These are phyloP conservation scores for Exophiala calicioides DNA, from an alignment of 2,329 filamentous ascomycete species.

Conservation along the genomic window DNA sequence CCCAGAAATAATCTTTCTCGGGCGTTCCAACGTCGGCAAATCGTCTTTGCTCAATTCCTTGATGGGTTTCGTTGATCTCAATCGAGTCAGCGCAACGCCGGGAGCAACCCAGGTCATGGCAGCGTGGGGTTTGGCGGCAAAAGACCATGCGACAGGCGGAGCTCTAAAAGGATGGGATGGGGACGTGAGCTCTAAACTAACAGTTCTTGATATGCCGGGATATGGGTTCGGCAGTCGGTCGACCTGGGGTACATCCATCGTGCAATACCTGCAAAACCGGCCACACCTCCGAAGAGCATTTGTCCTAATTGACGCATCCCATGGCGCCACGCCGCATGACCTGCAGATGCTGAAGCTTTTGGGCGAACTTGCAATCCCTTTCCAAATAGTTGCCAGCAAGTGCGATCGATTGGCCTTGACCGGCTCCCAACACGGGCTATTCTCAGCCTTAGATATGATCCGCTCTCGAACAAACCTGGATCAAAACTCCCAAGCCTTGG, in stretches of 20 bases:
- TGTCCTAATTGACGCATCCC: slow-evolving; percentile 63
- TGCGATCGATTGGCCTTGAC: slow-evolving; percentile 58
- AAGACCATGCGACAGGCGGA: slow-evolving; percentile 36
- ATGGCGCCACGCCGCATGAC: slow-evolving; percentile 65
- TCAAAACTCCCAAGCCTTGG: slow-evolving; percentile 32
- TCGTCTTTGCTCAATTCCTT: slow-evolving; percentile 66
- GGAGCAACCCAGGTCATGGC: slow-evolving; percentile 68
- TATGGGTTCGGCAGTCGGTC: slow-evolving; percentile 64
- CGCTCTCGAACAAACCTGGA: slow-evolving; percentile 13
- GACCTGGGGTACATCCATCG: slow-evolving; percentile 67
- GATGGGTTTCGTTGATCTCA: slow-evolving; percentile 41
- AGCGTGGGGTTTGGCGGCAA: slow-evolving; percentile 62
- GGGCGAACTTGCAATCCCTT: slow-evolving; percentile 57
- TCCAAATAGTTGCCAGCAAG: slow-evolving; percentile 69
- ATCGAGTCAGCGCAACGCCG: slow-evolving; percentile 45
- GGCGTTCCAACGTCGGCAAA: slow-evolving; percentile 71
- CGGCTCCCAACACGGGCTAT: slow-evolving; percentile 19
- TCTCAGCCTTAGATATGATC: slow-evolving; percentile 12
- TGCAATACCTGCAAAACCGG: slow-evolving; percentile 65
- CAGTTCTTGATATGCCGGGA: slow-evolving; percentile 70
- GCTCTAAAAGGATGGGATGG: slow-evolving; percentile 32
- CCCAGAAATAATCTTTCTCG: slow-evolving; percentile 67
- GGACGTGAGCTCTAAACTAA: slow-evolving; percentile 47
- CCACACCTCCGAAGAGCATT: slow-evolving; percentile 65
- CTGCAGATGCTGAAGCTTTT: slow-evolving; percentile 58